phyloP scores from a whole-genome alignment of 805 yeast genomes.

The Starmerella sirachaensis region DNA sequence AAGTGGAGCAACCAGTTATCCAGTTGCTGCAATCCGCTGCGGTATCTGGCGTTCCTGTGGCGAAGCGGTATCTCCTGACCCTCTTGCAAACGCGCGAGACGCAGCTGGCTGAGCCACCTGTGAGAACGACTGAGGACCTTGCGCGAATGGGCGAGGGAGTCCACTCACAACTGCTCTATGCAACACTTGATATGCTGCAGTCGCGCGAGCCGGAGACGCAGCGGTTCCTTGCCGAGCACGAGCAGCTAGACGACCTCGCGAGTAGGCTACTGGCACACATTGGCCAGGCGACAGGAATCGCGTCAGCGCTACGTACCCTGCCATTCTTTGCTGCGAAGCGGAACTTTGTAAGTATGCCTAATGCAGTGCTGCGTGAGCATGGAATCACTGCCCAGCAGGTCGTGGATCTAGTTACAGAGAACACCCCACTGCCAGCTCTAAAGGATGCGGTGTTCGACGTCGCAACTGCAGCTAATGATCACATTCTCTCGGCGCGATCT shows the following conservation, averaged over 20 bases:
- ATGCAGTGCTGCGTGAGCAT: conserved; percentile 43
- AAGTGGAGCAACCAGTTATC: conserved; percentile 44
- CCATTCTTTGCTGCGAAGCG: conserved; percentile 43
- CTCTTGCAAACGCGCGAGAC: conserved; percentile 47
- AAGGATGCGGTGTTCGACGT: conserved; percentile 51
- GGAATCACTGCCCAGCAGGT: conserved; percentile 54
- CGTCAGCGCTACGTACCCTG: conserved; percentile 50
- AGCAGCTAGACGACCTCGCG: conserved; percentile 34
- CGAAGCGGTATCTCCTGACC: conserved; percentile 44
- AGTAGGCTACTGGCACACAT: conserved; percentile 64
- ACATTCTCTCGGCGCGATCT: conserved; percentile 53
- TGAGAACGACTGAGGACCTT: conserved; percentile 42
- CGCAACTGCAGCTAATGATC: conserved; percentile 71
- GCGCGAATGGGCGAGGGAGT: conserved; percentile 75
- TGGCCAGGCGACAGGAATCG: conserved; percentile 69
- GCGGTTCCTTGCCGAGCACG: conserved; percentile 37
- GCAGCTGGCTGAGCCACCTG: conserved; percentile 38
- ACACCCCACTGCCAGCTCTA: conserved; percentile 20
- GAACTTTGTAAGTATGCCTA: conserved; percentile 48
- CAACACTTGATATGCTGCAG: conserved; percentile 29
- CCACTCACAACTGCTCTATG: conserved; percentile 58
- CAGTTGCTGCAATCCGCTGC: conserved; percentile 45
- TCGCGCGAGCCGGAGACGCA: conserved; percentile 51
- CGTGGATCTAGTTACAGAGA: conserved; percentile 34
- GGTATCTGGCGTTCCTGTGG: conserved; percentile 38